These are phyloP conservation scores for Termitomyces sp. DNA, from an alignment of 768 basidiomycete species.

Conservation along the genomic window DNA sequence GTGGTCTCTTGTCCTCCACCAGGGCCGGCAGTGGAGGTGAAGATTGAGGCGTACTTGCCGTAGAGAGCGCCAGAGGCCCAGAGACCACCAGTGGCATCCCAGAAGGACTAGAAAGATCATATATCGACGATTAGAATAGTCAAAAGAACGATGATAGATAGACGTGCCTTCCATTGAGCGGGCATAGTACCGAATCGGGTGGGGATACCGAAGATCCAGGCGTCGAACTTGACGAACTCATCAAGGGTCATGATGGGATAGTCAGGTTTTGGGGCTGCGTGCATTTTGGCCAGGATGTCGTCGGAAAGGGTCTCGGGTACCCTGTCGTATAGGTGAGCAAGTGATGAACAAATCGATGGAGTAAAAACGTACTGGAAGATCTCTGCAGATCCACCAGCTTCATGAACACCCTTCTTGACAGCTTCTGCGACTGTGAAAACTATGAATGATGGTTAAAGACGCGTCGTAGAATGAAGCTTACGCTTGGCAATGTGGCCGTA, in stretches of 20 bases:
- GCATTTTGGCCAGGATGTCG: constrained; percentile 62
- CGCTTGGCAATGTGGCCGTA: constrained; percentile 69
- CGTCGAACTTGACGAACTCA: constrained; percentile 56
- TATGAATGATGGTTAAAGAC: not conserved
- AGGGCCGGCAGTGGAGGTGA: constrained; percentile 65
- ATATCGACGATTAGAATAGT: not conserved
- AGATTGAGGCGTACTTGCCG: constrained; percentile 73
- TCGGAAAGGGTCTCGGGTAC: constrained; percentile 73
- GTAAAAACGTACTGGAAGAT: constrained; percentile 47
- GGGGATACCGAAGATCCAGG: constrained; percentile 70
- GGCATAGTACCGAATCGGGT: constrained; percentile 81
- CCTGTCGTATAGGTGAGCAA: constrained; percentile 27
- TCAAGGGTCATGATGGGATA: constrained; percentile 63
- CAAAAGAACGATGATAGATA: no score
- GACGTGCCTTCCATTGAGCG: constrained; percentile 66
- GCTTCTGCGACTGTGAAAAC: constrained; percentile 51
- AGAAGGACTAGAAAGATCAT: constrained; percentile 58
- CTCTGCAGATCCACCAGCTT: constrained; percentile 41
- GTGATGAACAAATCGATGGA: not conserved
- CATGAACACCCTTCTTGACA: constrained; percentile 39
- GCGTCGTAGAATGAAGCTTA: constrained; percentile 25
- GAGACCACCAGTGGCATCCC: constrained; percentile 68
- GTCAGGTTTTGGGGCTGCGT: constrained; percentile 59
- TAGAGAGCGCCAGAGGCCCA: constrained; percentile 55
- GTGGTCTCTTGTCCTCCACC: constrained; percentile 82